phyloP scores from a whole-genome alignment of 805 yeast species.

The Yarrowia sp. region DNA sequence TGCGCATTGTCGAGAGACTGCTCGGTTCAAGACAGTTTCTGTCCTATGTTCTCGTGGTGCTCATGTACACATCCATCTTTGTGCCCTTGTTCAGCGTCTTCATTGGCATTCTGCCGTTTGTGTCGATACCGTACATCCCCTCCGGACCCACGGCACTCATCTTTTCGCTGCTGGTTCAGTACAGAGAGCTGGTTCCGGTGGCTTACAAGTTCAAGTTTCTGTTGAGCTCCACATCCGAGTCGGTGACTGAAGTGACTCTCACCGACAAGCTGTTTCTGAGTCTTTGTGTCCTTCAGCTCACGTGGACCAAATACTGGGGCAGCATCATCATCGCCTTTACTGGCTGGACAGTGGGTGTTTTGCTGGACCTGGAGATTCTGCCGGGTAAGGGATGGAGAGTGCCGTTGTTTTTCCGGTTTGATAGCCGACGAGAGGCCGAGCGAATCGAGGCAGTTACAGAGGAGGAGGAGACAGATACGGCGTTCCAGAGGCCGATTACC shows the following conservation, averaged over 20 bases:
- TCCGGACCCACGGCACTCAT: slow-evolving; percentile 42
- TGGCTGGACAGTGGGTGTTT: slow-evolving; percentile 44
- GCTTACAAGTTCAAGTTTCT: slow-evolving; percentile 42
- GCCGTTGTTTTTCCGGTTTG: slow-evolving; percentile 33
- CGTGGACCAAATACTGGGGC: slow-evolving; percentile 38
- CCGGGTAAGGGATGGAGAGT: slow-evolving; percentile 45
- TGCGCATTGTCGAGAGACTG: slow-evolving; percentile 43
- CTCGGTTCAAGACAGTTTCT: slow-evolving; percentile 42
- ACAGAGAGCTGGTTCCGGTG: slow-evolving; percentile 43
- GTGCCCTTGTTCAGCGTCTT: slow-evolving; percentile 30
- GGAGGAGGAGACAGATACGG: slow-evolving; percentile 25
- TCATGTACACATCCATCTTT: slow-evolving; percentile 29
- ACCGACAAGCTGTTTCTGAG: slow-evolving; percentile 43
- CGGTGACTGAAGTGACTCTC: slow-evolving; percentile 26
- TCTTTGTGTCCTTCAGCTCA: slow-evolving; percentile 40
- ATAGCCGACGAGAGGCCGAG: slow-evolving; percentile 15
- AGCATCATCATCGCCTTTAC: slow-evolving; percentile 36
- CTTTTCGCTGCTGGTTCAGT: slow-evolving; percentile 42
- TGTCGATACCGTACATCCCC: slow-evolving; percentile 30
- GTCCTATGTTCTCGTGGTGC: slow-evolving; percentile 35
- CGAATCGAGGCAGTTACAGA: slow-evolving; percentile 12
- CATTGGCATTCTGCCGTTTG: slow-evolving; percentile 28
- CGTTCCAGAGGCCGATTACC: slow-evolving; percentile 26
- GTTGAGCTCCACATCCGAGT: slow-evolving; percentile 29
- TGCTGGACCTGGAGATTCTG: slow-evolving; percentile 40